A percentile compares a stretch with the other conserved stretches of the same genome.
Conservation (phyloP, 257 asterid genomes). For the Solanum arcanum region DNA sequence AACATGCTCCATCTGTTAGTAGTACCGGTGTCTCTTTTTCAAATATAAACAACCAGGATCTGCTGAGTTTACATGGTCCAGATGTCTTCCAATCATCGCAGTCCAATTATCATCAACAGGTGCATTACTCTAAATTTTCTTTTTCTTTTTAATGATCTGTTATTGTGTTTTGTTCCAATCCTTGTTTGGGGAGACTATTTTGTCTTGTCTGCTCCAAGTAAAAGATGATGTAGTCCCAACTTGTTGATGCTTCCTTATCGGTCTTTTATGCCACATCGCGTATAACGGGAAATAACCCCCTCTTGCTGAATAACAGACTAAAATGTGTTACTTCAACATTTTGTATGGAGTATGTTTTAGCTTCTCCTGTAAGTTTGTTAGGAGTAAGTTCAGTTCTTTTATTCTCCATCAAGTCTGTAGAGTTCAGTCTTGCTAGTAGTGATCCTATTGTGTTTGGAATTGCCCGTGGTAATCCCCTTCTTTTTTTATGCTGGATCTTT, state of each 20-base stretch:
- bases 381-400: not conserved
- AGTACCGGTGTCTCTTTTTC: slow-evolving; percentile 54
- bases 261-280: not conserved
- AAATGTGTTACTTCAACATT: not conserved
- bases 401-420: not conserved
- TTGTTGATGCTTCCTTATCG: not conserved
- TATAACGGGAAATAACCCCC: not conserved
- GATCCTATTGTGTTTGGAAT: not conserved
- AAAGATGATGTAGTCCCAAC: not conserved
- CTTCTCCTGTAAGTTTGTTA: not conserved
- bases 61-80: slow-evolving; percentile 55
- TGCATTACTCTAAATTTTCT: not conserved
- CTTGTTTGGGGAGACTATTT: not conserved
- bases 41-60: slow-evolving; percentile 58
- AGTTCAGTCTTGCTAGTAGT: not conserved
- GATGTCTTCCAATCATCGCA: slow-evolving; percentile 20
- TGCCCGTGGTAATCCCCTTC: not conserved
- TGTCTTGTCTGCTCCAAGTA: not conserved
- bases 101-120: not conserved
- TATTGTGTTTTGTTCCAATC: not conserved
- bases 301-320: not conserved
- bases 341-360: not conserved
- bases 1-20: slow-evolving; percentile 53
- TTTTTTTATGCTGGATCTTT: not conserved
- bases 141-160: not conserved